Evolutionary conservation across 345 rosid genomes (phyloP), one percentile per base, ranked within the genome.

Genomic region (Reutealis trisperma): DNA sequence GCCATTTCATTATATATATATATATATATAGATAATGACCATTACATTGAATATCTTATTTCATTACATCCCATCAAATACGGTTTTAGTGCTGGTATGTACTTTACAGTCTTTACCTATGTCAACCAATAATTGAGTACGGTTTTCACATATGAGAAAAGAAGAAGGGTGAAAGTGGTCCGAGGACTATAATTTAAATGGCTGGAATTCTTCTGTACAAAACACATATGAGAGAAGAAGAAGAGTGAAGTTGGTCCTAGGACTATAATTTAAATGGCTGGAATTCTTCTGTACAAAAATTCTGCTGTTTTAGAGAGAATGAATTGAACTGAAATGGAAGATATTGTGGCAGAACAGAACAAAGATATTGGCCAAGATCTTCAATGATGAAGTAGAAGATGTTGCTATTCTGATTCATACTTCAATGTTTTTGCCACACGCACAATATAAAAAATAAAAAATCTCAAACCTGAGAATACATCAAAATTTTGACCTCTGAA

Each of bases 321-420:
- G 24, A 10, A 68, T 6, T 7, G 45, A 10, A 57, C 45, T 30
- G 76, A 61, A 1, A 58, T 1, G 11, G 14, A 41, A 21, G 69
- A 45, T 65, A 37, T 54, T 21, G n/a, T 15, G 64, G 52, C 54
- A 59, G 30, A 42, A 41, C 13, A 7, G 41, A 59, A 58, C 30
- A 59, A 47, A 22, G 32, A 57, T 54, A 24, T 8, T 27, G 72
- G 59, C 37, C 49, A 68, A 49, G 59, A 49, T 68, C 72, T 47
- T 15, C 41, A 68, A 68, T 68, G 59, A 68, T 47, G 12, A 68
- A 68, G 4, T 21, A 27, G 34, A 68, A 67, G 57, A 41, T 54
- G 74, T 25, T 34, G 60, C 15, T 52, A 12, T 32, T 52, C 27
- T 52, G 25, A 71, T 58, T 12, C 8, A 54, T 67, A 30, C 47